Percentiles rank a stretch among this genome's conserved stretches.
These are phyloP conservation scores for Amphichorda felina DNA, from an alignment of 2,329 filamentous ascomycete genomes.

Conservation along the genomic window DNA sequence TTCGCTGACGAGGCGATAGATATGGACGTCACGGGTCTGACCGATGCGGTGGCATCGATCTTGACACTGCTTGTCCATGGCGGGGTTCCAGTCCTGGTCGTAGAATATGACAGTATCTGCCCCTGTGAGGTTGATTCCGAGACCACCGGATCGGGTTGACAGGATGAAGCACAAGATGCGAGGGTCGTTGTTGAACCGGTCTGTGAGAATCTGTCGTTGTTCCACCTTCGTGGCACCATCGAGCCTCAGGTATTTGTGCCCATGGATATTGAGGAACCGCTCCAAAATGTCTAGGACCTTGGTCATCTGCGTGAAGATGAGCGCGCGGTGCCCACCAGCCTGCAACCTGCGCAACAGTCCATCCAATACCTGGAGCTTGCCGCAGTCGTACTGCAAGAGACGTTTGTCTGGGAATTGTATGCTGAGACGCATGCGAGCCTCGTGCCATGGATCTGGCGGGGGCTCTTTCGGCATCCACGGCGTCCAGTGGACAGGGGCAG, in stretches of 20 bases:
- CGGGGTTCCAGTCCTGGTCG: constrained; percentile 97
- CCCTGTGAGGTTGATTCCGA: constrained; percentile 93
- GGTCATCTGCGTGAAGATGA: constrained; percentile 99
- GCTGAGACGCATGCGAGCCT: constrained; percentile 80
- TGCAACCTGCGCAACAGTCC: constrained; percentile 77
- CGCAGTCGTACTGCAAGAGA: constrained; percentile 94
- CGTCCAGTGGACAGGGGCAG: constrained; percentile 41
- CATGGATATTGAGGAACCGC: constrained; percentile 95
- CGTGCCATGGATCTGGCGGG: constrained; percentile 75
- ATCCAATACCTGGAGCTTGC: constrained; percentile 86
- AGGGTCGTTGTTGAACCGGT: constrained; percentile 90
- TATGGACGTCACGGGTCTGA: constrained; percentile 94
- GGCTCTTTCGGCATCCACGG: constrained; percentile 45
- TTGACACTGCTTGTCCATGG: constrained; percentile 99
- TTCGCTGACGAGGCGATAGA: constrained; percentile 87
- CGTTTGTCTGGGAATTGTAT: constrained; percentile 96
- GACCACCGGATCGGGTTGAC: constrained; percentile 83
- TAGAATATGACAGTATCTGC: constrained; percentile 98
- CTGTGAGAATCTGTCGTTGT: constrained; percentile 86
- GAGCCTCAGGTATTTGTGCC: constrained; percentile 88
- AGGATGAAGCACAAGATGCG: constrained; percentile 93
- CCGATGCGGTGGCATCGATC: constrained; percentile 95
- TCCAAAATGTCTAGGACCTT: constrained; percentile 96
- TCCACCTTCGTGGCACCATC: constrained; percentile 97
- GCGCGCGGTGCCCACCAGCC: constrained; percentile 77